A percentile compares a stretch with the other conserved stretches of the same genome.
phyloP scores from a whole-genome alignment of 2,329 filamentous ascomycete species.

The Endothia cerciana region DNA sequence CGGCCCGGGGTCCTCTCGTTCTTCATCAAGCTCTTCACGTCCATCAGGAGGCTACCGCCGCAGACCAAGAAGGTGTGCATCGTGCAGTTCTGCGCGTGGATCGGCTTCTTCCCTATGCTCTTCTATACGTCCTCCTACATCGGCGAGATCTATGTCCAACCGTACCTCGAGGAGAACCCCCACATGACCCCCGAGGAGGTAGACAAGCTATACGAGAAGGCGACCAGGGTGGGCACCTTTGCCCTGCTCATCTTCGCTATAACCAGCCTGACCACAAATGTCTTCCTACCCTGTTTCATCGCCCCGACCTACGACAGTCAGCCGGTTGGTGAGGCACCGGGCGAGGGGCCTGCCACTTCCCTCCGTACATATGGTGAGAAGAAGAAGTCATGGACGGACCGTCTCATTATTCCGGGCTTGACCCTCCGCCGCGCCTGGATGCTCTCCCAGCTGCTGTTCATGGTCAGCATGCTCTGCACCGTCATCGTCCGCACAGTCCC shows the following conservation, averaged over 20 bases:
- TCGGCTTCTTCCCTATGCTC: slow-evolving; percentile 93
- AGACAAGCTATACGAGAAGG: slow-evolving; percentile 79
- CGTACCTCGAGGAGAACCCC: slow-evolving; percentile 76
- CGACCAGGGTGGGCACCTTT: slow-evolving; percentile 85
- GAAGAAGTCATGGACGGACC: slow-evolving; percentile 54
- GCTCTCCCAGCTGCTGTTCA: slow-evolving; percentile 81
- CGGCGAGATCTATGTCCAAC: slow-evolving; percentile 89
- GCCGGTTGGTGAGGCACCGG: slow-evolving; percentile 39
- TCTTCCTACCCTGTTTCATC: slow-evolving; percentile 84
- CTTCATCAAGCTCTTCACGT: slow-evolving; percentile 76
- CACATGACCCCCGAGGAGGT: slow-evolving; percentile 77
- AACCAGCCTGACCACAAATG: slow-evolving; percentile 79
- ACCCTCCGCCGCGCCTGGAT: slow-evolving; percentile 91
- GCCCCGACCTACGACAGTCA: slow-evolving; percentile 73
- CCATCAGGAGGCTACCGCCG: slow-evolving; percentile 76
- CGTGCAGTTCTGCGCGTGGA: slow-evolving; percentile 86
- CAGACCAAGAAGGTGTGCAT: slow-evolving; percentile 83
- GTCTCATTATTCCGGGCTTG: slow-evolving; percentile 76
- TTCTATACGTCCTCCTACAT: slow-evolving; percentile 96
- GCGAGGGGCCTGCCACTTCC: slow-evolving; percentile 37
- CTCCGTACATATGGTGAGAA: slow-evolving; percentile 40
- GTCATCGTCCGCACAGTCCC: slow-evolving; percentile 74
- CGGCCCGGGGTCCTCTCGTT: slow-evolving; percentile 74
- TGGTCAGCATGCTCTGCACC: slow-evolving; percentile 79
- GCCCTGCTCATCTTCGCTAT: slow-evolving; percentile 88